phyloP scores from a whole-genome alignment of 106 monocot species.

The Alisma plantagoaquatica region DNA sequence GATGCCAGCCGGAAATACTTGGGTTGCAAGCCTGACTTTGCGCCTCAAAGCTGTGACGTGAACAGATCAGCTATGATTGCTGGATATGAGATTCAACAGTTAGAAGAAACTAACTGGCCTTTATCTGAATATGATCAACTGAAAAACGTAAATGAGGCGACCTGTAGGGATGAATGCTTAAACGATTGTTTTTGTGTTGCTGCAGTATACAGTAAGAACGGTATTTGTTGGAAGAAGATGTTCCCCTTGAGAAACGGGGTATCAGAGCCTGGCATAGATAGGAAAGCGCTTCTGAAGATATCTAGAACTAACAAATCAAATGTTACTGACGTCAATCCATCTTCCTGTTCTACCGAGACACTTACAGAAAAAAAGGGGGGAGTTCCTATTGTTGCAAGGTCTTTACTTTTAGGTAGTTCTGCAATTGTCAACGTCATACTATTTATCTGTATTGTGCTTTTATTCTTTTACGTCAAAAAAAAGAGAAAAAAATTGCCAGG shows the following conservation, averaged over 20 bases:
- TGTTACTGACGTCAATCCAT: not conserved
- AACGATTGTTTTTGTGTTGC: conserved; percentile 12
- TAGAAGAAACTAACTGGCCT: not conserved
- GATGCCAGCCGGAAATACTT: not conserved
- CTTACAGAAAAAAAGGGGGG: not conserved
- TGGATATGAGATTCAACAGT: not conserved
- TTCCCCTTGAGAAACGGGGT: conserved; percentile 9
- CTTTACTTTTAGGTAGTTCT: not conserved
- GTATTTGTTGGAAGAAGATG: conserved; percentile 13
- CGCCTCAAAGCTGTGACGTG: too few relatives aligned
- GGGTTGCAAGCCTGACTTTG: not conserved
- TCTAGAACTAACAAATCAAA: not conserved
- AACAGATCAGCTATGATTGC: not conserved
- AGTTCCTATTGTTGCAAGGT: not conserved
- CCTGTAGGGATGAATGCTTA: conserved; percentile 4
- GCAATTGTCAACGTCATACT: not conserved
- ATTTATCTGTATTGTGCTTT: too few relatives aligned
- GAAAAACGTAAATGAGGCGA: not conserved
- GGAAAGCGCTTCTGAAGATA: not conserved
- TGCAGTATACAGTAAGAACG: not conserved
- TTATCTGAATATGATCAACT: too few relatives aligned
- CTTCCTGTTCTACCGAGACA: too few relatives aligned
- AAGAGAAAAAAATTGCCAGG: not conserved
- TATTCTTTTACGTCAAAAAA: not conserved
- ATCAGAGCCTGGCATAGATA: not conserved